Evolutionary conservation across 2,329 filamentous ascomycete species (phyloP), one percentile per base, ranked within the genome.

Genomic region (Lojkania enalia): DNA sequence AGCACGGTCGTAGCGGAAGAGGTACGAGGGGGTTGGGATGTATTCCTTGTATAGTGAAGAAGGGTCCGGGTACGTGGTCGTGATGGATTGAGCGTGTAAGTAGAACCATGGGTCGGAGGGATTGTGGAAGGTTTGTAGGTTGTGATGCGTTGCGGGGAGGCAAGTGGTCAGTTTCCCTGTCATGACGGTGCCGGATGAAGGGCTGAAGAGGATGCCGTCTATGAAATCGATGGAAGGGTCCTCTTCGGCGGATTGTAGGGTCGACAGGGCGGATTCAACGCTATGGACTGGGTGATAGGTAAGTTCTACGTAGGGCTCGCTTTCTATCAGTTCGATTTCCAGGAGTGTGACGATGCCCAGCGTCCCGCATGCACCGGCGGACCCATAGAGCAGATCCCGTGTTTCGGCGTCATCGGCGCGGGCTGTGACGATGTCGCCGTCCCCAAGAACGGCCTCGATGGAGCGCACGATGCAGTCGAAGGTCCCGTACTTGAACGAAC

Each of bases 31-130:
- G 0, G 78, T 55, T 0, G 77, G 77, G 1, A 79, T 71, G 1
- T 62, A 57, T 51, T 78, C 75, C 6, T 46, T 61, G 50, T 60
- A 52, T 2, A 46, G 48, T 5, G n/a, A 33, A 20, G 46, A 47
- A 6, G 47, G 33, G 2, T 45, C 20, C 15, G 42, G 32, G 1
- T 19, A 20, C 12, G 2, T 42, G 16, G 55, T 53, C 11, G 68
- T 19, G 1, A 66, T 49, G 6, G 53, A 44, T 51, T 81, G 69
- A 1, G 80, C 85, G 52, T 87, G 85, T 2, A 89, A 71, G 48
- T 88, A 90, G 60, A 88, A 88, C 87, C 86, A 90, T 0, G 84
- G 81, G 52, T 90, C 86, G 3, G 64, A 66, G 0, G 78, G 71
- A 9, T 78, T 72, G n/a, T 77, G 79, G 64, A 88, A 86, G 4